Conservation (phyloP, 768 basidiomycete species). For the Boletus rex-veris region DNA sequence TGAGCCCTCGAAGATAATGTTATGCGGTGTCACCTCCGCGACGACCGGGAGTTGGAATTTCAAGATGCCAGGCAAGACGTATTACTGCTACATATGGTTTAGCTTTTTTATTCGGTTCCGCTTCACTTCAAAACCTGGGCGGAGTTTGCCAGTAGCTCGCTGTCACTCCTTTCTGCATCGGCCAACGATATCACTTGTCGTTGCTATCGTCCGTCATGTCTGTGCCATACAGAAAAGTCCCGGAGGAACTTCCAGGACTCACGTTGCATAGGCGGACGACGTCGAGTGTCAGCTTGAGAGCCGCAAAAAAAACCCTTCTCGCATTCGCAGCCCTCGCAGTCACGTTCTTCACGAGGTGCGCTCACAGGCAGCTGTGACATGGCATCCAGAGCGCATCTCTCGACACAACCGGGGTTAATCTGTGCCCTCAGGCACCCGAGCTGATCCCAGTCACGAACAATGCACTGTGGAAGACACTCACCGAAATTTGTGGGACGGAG, state of each 20-base stretch:
- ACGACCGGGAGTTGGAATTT: too few relatives aligned
- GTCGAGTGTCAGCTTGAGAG: background rate
- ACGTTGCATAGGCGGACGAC: background rate
- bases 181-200: too few relatives aligned
- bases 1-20: too few relatives aligned
- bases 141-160: too few relatives aligned
- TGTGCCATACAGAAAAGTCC: background rate
- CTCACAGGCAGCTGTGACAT: background rate
- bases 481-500: background rate
- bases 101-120: too few relatives aligned
- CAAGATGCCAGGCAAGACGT: too few relatives aligned
- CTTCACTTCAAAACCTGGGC: too few relatives aligned
- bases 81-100: too few relatives aligned
- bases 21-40: too few relatives aligned
- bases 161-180: too few relatives aligned
- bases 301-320: background rate
- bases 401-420: background rate
- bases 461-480: background rate
- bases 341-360: background rate
- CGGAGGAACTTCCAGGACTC: background rate
- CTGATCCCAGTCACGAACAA: background rate
- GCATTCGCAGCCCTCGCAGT: background rate
- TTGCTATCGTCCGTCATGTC: background rate
- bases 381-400: background rate
- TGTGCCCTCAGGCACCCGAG: background rate